phyloP scores from a whole-genome alignment of 1,139 yeast genomes.

The Geotrichum bryndzae region DNA sequence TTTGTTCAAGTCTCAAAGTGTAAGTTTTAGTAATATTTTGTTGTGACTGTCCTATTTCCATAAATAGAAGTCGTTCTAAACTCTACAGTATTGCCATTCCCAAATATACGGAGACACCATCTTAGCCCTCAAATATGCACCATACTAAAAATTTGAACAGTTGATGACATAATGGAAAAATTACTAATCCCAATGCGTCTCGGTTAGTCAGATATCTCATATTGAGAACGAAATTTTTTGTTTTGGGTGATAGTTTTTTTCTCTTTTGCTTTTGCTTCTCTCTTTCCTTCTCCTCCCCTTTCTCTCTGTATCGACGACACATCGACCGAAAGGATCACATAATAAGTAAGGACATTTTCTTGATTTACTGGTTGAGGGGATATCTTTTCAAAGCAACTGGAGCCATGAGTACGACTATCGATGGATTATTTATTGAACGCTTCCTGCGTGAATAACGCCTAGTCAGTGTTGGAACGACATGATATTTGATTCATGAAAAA shows the following conservation, averaged over 20 bases:
- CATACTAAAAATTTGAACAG: not conserved
- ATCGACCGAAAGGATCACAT: constrained; percentile 15
- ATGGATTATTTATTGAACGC: not conserved
- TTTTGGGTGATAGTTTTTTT: not conserved
- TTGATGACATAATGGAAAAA: not conserved
- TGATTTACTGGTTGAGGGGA: not conserved
- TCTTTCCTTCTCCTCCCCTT: not conserved
- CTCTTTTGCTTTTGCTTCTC: not conserved
- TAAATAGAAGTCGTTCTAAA: not conserved
- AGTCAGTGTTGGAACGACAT: not conserved
- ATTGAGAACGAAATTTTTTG: constrained; percentile 3
- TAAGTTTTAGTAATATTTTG: not conserved
- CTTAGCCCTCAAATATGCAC: not conserved
- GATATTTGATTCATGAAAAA: not conserved
- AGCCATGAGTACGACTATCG: not conserved
- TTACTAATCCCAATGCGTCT: not conserved
- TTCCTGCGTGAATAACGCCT: not conserved
- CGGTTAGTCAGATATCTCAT: not conserved
- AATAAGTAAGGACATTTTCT: constrained; percentile 9
- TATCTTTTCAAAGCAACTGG: not conserved
- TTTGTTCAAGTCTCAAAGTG: not conserved
- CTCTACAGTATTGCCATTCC: not conserved
- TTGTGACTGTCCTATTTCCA: not conserved
- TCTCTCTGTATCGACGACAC: constrained; percentile 7
- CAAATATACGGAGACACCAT: not conserved